Evolutionary conservation across 768 basidiomycete genomes (phyloP).

Genomic region (Antrodiella citrinella): DNA sequence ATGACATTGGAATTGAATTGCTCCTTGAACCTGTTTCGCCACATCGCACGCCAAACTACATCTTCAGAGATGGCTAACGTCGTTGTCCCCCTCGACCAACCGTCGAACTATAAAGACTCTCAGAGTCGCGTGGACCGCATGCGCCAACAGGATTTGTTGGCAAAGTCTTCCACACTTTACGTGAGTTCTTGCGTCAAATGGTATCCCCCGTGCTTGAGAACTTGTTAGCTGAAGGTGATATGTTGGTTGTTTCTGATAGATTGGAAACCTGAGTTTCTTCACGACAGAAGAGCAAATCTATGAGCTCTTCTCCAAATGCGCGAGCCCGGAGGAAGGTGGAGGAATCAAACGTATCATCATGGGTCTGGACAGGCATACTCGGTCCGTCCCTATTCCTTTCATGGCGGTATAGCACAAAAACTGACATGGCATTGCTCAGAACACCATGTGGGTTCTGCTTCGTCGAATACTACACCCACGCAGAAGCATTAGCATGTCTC

Average conservation of each 20-base stretch:
- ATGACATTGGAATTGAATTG: no score
- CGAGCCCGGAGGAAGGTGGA: conserved; percentile 77
- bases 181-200: conserved; percentile 41
- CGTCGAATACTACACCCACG: conserved; percentile 92
- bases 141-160: conserved; percentile 71
- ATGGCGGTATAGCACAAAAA: not conserved
- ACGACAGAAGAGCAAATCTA: conserved; percentile 96
- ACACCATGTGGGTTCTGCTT: conserved; percentile 96
- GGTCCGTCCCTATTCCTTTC: conserved; percentile 31
- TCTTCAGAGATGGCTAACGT: conserved; percentile 71
- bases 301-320: conserved; percentile 86
- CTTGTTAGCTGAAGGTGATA: no score
- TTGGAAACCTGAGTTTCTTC: conserved; percentile 90
- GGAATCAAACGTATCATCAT: conserved; percentile 93
- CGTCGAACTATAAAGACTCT: conserved; percentile 96
- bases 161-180: conserved; percentile 84
- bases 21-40: no score
- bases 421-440: conserved; percentile 29
- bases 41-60: no score
- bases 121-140: conserved; percentile 73
- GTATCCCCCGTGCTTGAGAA: no score
- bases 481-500: conserved; percentile 88
- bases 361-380: conserved; percentile 86
- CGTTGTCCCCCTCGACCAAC: conserved; percentile 78
- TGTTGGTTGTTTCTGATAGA: no score